Base-by-base conservation (phyloP, 345 rosid species). In the Bruguiera gymnorhiza region DNA sequence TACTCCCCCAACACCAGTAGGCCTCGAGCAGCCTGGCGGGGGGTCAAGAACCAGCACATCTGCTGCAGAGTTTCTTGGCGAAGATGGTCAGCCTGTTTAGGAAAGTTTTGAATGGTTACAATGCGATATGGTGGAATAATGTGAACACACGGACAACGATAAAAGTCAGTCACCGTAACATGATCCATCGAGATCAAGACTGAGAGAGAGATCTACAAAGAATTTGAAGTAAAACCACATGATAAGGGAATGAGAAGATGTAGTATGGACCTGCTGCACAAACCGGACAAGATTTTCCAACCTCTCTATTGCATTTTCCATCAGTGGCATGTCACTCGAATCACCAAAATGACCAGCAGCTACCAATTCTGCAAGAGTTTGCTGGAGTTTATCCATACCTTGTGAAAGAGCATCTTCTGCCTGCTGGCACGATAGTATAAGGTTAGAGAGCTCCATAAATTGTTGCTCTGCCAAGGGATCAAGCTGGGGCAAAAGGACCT, bases 401-500 rank as follows among this genome's bases (percentile, higher is more conserved):
- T 89, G 93, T 0, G 93, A 80, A 29, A 95, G 83, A 15, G 99
- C 97, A 69, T 95, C 98, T 86, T 95, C 99, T 2, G 97, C 98
- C 80, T 95, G 99, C 73, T 95, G 94, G 82, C 97, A 92, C 55
- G 96, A 83, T 65, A 85, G 80, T 67, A 26, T 75, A 57, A 95
- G 73, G 69, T 80, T 88, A 61, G 65, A 59, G 27, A 86, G 86
- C 60, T 84, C 84, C 62, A 80, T 9, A 26, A 73, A 15, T 58
- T 95, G 97, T 51, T 78, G 82, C 4, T 92, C 96, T 27, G 89
- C 76, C 81, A 95, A 63, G 53, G 87, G 83, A 36, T 89, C 86
- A 56, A 94, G 85, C 75, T 88, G 90, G 46, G 96, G 89, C 77
- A 73, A 55, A 3, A 94, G 84, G 67, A 91, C 91, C 98, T 94